phyloP scores from a whole-genome alignment of 2,329 filamentous ascomycete genomes.

The Aspergillus sp. region DNA sequence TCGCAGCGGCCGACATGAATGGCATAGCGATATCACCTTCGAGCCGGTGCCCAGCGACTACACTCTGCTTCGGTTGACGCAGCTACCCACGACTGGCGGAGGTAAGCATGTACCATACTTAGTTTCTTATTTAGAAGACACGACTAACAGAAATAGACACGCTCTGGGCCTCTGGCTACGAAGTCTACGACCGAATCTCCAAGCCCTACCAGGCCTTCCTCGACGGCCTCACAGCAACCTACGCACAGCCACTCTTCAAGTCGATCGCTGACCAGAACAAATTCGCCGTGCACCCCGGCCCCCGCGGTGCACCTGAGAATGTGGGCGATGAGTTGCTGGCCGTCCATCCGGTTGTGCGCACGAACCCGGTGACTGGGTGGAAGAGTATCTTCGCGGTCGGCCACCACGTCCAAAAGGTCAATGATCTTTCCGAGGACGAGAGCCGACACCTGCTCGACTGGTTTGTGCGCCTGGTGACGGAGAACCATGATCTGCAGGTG shows the following conservation, averaged over 20 bases:
- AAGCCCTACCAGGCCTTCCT: constrained; percentile 58
- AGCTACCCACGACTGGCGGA: constrained; percentile 45
- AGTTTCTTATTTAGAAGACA: no score
- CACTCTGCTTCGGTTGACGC: constrained; percentile 46
- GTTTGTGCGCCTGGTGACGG: constrained; percentile 43
- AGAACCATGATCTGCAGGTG: constrained; percentile 55
- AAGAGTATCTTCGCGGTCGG: constrained; percentile 55
- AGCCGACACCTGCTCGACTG: constrained; percentile 43
- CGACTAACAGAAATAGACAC: constrained; percentile 49
- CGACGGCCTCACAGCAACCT: constrained; percentile 58
- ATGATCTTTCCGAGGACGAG: constrained; percentile 47
- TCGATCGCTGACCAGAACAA: constrained; percentile 41
- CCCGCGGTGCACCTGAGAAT: constrained; percentile 56
- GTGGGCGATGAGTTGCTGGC: constrained; percentile 52
- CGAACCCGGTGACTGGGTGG: constrained; percentile 65
- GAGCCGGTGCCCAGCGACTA: constrained; percentile 51
- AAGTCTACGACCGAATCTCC: constrained; percentile 65
- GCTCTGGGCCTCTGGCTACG: constrained; percentile 67
- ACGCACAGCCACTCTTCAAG: constrained; percentile 52
- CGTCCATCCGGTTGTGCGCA: constrained; percentile 58
- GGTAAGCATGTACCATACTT: constrained; percentile 25
- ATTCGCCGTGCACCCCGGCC: constrained; percentile 40
- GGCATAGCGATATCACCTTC: constrained; percentile 54
- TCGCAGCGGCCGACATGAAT: constrained; percentile 38
- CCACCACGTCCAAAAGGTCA: constrained; percentile 36